A percentile compares a stretch with the other conserved stretches of the same genome.
phyloP scores from a whole-genome alignment of 306 rosid genomes.

The Comarum palustre region DNA sequence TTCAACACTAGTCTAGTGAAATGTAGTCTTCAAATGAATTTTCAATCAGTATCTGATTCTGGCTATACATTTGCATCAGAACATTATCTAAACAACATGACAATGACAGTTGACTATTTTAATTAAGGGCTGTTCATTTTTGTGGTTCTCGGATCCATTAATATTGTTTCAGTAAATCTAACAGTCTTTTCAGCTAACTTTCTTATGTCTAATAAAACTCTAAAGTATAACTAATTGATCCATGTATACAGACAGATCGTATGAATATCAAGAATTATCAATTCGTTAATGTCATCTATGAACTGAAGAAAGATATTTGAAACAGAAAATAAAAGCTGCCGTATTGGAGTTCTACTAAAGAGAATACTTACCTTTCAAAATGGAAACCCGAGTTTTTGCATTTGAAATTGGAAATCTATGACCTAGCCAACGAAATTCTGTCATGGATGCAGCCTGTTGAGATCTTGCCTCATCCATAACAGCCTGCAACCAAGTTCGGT shows the following conservation, averaged over 20 bases:
- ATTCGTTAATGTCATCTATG: background rate
- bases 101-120: background rate
- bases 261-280: background rate
- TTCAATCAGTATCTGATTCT: background rate
- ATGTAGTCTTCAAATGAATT: background rate
- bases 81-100: background rate
- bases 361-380: conserved; percentile 67
- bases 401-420: conserved; percentile 86
- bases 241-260: background rate
- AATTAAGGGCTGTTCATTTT: background rate
- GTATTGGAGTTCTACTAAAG: background rate
- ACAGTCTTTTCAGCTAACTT: background rate
- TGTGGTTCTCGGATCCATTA: background rate
- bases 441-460: conserved; percentile 99
- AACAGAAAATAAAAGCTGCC: background rate
- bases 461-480: conserved; percentile 99
- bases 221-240: background rate
- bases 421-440: conserved; percentile 96
- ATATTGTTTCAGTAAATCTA: background rate
- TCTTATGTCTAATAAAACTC: background rate
- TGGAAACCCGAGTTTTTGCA: conserved; percentile 94
- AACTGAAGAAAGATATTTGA: background rate
- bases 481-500: conserved; percentile 55
- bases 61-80: background rate
- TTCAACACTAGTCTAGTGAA: background rate